A percentile compares a stretch with the other conserved stretches of the same genome.
Conservation (phyloP, 306 rosid genomes). For the Vachellia pachyceras region DNA sequence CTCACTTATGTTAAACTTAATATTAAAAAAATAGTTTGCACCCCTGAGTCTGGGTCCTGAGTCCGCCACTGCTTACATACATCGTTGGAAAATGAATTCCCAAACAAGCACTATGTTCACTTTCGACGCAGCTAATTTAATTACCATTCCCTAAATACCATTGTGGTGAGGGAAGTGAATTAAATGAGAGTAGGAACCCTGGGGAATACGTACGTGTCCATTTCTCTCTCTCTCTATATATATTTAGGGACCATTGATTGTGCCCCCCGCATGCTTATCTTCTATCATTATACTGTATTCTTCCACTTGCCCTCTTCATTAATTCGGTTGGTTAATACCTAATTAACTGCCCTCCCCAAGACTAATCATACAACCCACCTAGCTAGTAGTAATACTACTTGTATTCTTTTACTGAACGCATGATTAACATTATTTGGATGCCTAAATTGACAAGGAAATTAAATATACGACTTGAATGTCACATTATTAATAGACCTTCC, state of each 20-base stretch:
- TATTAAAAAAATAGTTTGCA: no score
- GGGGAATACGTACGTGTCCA: not conserved
- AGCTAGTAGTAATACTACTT: conserved; percentile 10
- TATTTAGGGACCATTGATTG: not conserved
- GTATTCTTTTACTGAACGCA: not conserved
- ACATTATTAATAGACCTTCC: not conserved
- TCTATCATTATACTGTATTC: not conserved
- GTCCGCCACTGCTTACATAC: no score
- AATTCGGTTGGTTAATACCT: conserved; percentile 44
- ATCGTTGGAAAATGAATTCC: no score
- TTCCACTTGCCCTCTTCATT: conserved; percentile 25
- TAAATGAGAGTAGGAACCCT: not conserved
- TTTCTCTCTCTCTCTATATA: not conserved
- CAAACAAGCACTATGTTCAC: not conserved
- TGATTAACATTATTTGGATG: not conserved
- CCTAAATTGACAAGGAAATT: no score
- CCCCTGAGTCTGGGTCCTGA: no score
- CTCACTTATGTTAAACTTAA: no score
- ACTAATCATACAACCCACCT: not conserved
- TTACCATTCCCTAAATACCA: not conserved
- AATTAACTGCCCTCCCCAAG: conserved; percentile 38
- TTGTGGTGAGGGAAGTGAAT: not conserved
- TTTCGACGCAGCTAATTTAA: conserved; percentile 1
- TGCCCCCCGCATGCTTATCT: conserved; percentile 36
- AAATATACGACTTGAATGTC: not conserved